These are phyloP conservation scores for Salvia miltiorrhiza DNA, from an alignment of 257 asterid species.

Conservation along the genomic window DNA sequence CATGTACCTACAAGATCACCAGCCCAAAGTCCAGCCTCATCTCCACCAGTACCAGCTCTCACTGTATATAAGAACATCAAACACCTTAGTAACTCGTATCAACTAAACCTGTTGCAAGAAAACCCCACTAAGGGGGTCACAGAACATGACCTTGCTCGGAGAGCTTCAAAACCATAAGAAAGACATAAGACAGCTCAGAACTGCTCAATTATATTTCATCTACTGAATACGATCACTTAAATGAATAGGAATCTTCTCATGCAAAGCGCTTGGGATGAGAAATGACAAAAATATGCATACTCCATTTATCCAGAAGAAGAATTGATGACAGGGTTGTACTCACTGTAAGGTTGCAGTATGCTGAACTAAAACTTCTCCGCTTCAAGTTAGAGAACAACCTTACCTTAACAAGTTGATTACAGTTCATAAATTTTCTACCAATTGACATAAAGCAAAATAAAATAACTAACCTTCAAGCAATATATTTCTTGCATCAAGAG, in stretches of 20 bases:
- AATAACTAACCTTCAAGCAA: conserved; percentile 82
- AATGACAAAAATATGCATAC: conserved; percentile 7
- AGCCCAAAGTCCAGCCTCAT: conserved; percentile 98
- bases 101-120: not conserved
- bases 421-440: conserved; percentile 11
- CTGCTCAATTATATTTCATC: conserved; percentile 15
- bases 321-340: not conserved
- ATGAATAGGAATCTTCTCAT: not conserved
- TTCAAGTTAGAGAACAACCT: not conserved
- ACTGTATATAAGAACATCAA: conserved; percentile 49
- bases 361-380: conserved; percentile 9
- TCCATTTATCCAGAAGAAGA: conserved; percentile 16
- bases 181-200: not conserved
- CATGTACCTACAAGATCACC: conserved; percentile 99
- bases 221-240: not conserved
- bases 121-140: not conserved
- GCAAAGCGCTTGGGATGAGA: conserved; percentile 12
- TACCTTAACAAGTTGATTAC: conserved; percentile 7
- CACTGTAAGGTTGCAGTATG: not conserved
- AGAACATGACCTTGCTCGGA: not conserved
- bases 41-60: conserved; percentile 99
- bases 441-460: not conserved
- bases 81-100: not conserved
- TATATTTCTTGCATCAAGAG: conserved; percentile 94
- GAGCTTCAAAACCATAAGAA: not conserved